phyloP scores from a whole-genome alignment of 2,329 filamentous ascomycete species.

The Xylariaceae sp. region DNA sequence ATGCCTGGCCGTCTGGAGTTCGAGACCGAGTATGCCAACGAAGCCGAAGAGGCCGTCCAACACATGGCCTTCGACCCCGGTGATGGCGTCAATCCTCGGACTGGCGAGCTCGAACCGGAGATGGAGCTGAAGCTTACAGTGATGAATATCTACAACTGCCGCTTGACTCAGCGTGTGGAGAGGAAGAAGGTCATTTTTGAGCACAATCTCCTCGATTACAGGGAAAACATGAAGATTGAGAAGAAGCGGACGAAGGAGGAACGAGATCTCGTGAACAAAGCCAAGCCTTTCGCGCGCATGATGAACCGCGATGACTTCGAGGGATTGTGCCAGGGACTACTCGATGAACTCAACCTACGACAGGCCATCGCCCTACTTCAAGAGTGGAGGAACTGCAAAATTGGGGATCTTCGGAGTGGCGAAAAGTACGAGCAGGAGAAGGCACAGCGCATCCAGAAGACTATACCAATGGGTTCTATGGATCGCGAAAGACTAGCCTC shows the following conservation, averaged over 20 bases:
- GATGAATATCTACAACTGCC: conserved; percentile 96
- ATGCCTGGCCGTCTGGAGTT: conserved; percentile 98
- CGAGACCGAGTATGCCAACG: conserved; percentile 95
- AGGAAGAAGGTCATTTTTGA: conserved; percentile 97
- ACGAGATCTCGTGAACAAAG: conserved; percentile 82
- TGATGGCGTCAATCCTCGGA: conserved; percentile 79
- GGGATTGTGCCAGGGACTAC: conserved; percentile 74
- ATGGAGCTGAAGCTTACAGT: conserved; percentile 97
- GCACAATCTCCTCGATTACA: conserved; percentile 87
- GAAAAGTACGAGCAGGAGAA: conserved; percentile 95
- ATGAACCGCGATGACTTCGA: conserved; percentile 94
- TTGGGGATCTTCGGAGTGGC: conserved; percentile 78
- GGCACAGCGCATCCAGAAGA: conserved; percentile 64
- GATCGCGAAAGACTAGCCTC: conserved; percentile 75
- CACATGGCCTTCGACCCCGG: conserved; percentile 98
- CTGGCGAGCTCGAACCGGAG: conserved; percentile 85
- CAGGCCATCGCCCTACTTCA: conserved; percentile 88
- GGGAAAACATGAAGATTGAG: conserved; percentile 82
- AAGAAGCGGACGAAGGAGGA: conserved; percentile 98
- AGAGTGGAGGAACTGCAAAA: conserved; percentile 84
- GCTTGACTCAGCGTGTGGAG: conserved; percentile 84
- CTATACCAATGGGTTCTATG: conserved; percentile 72
- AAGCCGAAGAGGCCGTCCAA: conserved; percentile 96
- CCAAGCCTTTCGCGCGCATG: conserved; percentile 93
- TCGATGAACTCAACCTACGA: conserved; percentile 87